Base-by-base conservation (phyloP, 495 filamentous ascomycete species). In the Acidomyces sp. region DNA sequence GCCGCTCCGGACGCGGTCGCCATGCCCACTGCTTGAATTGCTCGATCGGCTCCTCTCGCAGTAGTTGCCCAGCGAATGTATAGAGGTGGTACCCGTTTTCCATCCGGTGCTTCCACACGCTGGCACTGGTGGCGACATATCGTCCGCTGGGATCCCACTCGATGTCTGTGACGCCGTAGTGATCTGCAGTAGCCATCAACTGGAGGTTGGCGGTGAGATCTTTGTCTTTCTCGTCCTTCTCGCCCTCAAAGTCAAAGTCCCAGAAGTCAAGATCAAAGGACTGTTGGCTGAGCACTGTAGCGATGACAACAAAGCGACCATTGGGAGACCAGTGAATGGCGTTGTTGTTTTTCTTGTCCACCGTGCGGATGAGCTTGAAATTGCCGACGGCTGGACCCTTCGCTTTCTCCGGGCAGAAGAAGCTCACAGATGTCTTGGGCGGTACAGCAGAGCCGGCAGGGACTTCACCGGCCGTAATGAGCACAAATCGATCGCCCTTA, bases 291-390 rank as follows among this genome's bases (percentile, higher is more conserved):
- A 83, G 77, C 11, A 97, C 81, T 1, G 90, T 90, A 17, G 83
- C 90, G 11, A 97, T 75, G 29, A 94, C 74, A 31, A 93, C 86
- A 55, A 97, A 95, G 13, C 90, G 77, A 12, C 90, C 90, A 67
- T 82, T 85, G 11, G 90, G 90, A n/a, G 85, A 92, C 90, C 90
- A 97, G 75, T 94, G 94, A 55, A 97, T 96, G 38, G 82, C 92
- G 55, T 97, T 97, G 72, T 78, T 93, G 61, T 86, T 97, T 73
- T 94, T 95, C 76, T 94, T 94, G 51, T 97, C 90, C 16, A 92
- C 69, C 0, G 85, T 95, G 29, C 82, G 76, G 41, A 96, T 77
- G 49, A 87, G 81, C 69, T 84, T 90, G 72, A 94, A 97, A 69
- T 93, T 94, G 36, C 90, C 90, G 15, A 82, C 67, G 9, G 69